Evolutionary conservation across 345 rosid species (phyloP).

Genomic region (Isatis tinctoria): DNA sequence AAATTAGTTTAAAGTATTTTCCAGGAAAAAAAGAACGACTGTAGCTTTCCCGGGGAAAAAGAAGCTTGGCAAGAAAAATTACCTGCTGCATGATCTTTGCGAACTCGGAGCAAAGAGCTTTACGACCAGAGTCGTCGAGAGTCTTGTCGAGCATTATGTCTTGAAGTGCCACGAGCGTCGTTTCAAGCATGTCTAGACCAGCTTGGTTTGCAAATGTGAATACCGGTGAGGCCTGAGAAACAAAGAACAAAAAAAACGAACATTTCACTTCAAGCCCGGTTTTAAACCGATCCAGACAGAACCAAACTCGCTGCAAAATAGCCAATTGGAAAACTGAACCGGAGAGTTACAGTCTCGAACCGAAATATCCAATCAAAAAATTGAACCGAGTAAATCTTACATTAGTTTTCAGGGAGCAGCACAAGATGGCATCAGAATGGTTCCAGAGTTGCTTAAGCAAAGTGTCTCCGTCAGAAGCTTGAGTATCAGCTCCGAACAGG

Average conservation of each 20-base stretch:
- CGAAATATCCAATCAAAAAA: background rate
- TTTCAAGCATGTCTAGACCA: conserved; percentile 98
- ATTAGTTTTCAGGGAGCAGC: conserved; percentile 85
- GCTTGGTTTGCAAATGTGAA: conserved; percentile 93
- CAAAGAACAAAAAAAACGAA: background rate
- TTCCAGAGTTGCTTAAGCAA: conserved; percentile 88
- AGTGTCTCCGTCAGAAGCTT: conserved; percentile 45
- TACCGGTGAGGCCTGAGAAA: conserved; percentile 65
- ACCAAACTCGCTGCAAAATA: background rate
- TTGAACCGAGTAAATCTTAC: conserved; percentile 29
- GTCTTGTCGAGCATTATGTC: conserved; percentile 93
- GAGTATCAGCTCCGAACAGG: conserved; percentile 47
- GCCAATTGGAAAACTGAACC: background rate
- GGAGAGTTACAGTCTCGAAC: background rate
- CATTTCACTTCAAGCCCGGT: background rate
- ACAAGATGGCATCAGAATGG: conserved; percentile 77
- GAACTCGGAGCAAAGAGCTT: conserved; percentile 72
- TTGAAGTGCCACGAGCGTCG: conserved; percentile 91
- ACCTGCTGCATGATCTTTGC: conserved; percentile 95
- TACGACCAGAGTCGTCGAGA: conserved; percentile 78
- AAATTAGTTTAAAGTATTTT: background rate
- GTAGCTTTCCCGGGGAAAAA: background rate
- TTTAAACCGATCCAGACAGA: background rate
- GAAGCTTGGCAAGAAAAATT: background rate
- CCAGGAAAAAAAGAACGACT: background rate